phyloP scores from a whole-genome alignment of 2,329 filamentous ascomycete species.

The Lecanicillium sp. region DNA sequence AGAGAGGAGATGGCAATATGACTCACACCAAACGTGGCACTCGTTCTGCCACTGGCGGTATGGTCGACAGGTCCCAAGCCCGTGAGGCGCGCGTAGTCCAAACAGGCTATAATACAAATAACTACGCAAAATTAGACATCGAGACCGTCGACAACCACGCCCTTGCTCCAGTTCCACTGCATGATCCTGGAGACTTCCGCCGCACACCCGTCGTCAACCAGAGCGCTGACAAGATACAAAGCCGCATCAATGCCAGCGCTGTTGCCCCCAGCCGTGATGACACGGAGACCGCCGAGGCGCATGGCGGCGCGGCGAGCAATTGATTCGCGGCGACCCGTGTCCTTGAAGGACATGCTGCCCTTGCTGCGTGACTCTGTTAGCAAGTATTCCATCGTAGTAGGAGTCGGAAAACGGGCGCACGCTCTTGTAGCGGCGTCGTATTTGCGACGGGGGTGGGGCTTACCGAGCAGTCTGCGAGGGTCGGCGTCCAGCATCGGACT shows the following conservation, averaged over 20 bases:
- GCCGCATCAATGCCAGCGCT: conserved; percentile 77
- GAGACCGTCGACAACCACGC: conserved; percentile 75
- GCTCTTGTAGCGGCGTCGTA: conserved; percentile 1
- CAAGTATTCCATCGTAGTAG: too few species aligned
- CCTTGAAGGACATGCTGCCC: conserved; percentile 77
- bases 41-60: conserved; percentile 6
- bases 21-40: conserved; percentile 7
- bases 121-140: conserved; percentile 55
- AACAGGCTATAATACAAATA: conserved; percentile 14
- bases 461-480: conserved; percentile 54
- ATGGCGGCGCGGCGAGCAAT: conserved; percentile 72
- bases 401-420: too few species aligned
- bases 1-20: conserved; percentile 1
- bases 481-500: conserved; percentile 58
- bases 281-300: conserved; percentile 61
- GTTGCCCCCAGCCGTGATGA: conserved; percentile 75
- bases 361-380: conserved; percentile 47
- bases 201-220: conserved; percentile 72
- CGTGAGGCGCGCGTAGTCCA: conserved; percentile 6
- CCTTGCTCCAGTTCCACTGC: conserved; percentile 83
- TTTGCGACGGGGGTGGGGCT: conserved; percentile 25
- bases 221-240: conserved; percentile 76
- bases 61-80: conserved; percentile 8
- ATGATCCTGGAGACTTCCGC: conserved; percentile 68
- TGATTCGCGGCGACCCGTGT: conserved; percentile 72